Percentiles rank a stretch among this genome's conserved stretches.
phyloP scores from a whole-genome alignment of 2,329 filamentous ascomycete species.

The Stenocarpella maydis region DNA sequence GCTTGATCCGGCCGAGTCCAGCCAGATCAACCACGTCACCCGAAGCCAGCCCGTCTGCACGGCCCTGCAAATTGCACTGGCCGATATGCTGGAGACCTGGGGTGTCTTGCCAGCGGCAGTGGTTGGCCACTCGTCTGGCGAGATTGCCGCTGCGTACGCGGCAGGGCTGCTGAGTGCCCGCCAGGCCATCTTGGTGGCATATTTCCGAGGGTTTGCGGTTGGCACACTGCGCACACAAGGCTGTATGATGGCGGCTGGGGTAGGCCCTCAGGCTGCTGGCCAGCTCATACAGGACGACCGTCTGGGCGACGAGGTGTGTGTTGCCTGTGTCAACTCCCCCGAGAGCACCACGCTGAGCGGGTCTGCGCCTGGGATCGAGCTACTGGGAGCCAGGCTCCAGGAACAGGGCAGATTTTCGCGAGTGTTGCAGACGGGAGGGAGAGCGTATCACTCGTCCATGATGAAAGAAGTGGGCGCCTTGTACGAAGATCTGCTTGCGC shows the following conservation, averaged over 20 bases:
- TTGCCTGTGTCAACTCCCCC: not conserved
- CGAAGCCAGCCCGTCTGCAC: constrained; percentile 41
- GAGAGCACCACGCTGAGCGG: not conserved
- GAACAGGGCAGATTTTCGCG: not conserved
- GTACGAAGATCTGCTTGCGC: too few species aligned
- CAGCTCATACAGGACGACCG: not conserved
- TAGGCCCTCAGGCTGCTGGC: not conserved
- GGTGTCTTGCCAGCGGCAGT: constrained; percentile 39
- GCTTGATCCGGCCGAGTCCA: too few species aligned
- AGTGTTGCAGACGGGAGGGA: not conserved
- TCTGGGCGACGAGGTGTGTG: not conserved
- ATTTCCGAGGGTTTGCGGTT: not conserved
- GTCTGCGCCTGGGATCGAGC: accelerated
- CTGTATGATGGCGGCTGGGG: not conserved
- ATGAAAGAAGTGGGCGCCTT: too few species aligned
- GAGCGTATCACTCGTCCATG: not conserved
- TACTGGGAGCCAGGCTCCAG: not conserved
- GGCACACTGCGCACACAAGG: not conserved
- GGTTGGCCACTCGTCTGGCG: constrained; percentile 47
- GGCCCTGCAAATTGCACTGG: constrained; percentile 43
- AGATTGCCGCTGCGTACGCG: constrained; percentile 45
- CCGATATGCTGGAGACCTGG: constrained; percentile 41
- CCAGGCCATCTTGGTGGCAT: not conserved
- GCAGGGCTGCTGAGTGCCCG: constrained; percentile 31
- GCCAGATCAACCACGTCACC: too few species aligned